Base-by-base conservation (phyloP, 768 basidiomycete genomes). In the Leccinellum luteum region DNA sequence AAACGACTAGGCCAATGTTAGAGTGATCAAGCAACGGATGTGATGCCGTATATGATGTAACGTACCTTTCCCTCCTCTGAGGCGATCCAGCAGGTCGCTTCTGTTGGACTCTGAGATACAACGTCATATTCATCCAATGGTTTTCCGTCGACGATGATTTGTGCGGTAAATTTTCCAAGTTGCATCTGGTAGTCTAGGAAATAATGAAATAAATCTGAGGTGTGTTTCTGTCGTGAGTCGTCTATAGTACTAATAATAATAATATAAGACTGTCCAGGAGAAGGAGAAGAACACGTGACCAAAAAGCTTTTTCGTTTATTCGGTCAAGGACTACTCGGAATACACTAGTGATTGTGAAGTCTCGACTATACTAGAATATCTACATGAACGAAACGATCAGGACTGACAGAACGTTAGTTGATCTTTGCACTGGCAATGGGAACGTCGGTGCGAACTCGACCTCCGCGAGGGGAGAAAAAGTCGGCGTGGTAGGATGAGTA, bases 241-340 rank as follows among this genome's bases (percentile, higher is more conserved):
- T n/a, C n/a, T n/a, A n/a, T n/a, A n/a, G n/a, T n/a, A n/a, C n/a
- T n/a, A n/a, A n/a, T n/a, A n/a, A n/a, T n/a, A n/a, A n/a, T n/a
- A n/a, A n/a, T n/a, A n/a, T n/a, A n/a, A n/a, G n/a, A n/a, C n/a
- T n/a, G n/a, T n/a, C n/a, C n/a, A n/a, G n/a, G n/a, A n/a, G n/a
- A n/a, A n/a, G n/a, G n/a, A n/a, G 27, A 88, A 65, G 73, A 80
- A 59, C 34, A 67, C 67, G 6, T 90, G 88, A 62, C 75, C 90
- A 8, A 74, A 77, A 48, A 81, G 84, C 62, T 79, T 79, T 78
- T 81, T 82, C 60, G 71, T 17, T 35, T 17, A 60, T 51, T 80
- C 81, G 3, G 78, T 72, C 0, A 78, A 82, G 51, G 74, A 71
- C 0, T 3, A 27, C 27, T 27, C 27, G 27, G 78, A 80, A 59